Base-by-base conservation (phyloP, 1,284 basidiomycete genomes). In the Chiua sp. region DNA sequence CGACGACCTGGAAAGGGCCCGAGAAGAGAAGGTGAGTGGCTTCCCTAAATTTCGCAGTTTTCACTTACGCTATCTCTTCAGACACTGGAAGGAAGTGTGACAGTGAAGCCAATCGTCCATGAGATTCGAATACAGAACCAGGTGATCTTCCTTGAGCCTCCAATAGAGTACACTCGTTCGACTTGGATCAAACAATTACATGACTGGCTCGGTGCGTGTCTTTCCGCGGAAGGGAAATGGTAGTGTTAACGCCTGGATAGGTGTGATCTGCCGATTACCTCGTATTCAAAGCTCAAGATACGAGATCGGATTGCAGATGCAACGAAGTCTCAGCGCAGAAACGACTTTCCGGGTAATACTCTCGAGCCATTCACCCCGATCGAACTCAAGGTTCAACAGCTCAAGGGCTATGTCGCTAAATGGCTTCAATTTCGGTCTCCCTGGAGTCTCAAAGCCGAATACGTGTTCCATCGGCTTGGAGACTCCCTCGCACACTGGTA, bases 341-440 rank as follows among this genome's bases (percentile, higher is more conserved):
- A 85, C 86, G 33, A 90, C 57, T 88, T 98, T 76, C 77, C 85
- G 32, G 88, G 92, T 57, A 81, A 86, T 51, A 90, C 89, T 0
- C 85, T 99, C 8, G 85, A 90, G 47, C 95, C 97, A 0, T 95
- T 99, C 71, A 78, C 85, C 0, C 82, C 98, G 20, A 91, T 99
- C 69, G 96, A 98, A 77, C 80, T 79, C 68, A 98, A 98, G 77
- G 87, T 98, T 10, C 87, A 90, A 60, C 88, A 93, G 63, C 85
- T 99, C 56, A 90, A 86, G 66, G 89, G 90, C 48, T 99, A 98
- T 75, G 95, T 98, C 54, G 91, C 84, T 64, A 98, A 98, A 79
- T 99, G 98, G 97, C 87, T 98, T 0, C 96, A 97, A 72, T 99
- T 99, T 86, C 98, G 99, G 77, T 97, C 96, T 0, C 83, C 99